Evolutionary conservation across 352 stramenopile genomes (phyloP), one percentile per base, ranked within the genome.

Genomic region (Halophytophthora batemanensis): DNA sequence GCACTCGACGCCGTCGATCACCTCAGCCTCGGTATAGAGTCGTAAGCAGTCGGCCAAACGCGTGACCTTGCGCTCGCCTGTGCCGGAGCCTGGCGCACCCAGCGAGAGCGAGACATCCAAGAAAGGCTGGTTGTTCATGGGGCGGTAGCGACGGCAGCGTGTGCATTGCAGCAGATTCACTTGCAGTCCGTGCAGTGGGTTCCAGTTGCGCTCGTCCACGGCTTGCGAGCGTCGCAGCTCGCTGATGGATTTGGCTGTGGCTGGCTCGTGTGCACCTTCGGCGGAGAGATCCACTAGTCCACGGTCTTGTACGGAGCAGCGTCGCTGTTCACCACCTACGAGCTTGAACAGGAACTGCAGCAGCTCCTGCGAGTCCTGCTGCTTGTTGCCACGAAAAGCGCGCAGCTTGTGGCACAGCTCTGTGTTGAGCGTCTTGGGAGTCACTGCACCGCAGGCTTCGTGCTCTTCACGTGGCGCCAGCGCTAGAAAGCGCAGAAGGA

Each of bases 321-420:
- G 50, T 39, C 71, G 69, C 49, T 90, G 80, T 25, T 90, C 80
- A 35, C 75, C 69, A 28, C 72, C 69, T n/a, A 95, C 75, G 12
- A 90, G 50, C 46, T 88, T 87, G 56, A 95, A 80, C n/a, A 93
- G 64, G 49, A 90, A 89, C 64, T 93, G 84, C 41, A 95, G 61
- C 19, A 95, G 63, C 57, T 95, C 84, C 57, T 95, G 82, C 28
- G 84, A 84, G 49, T 95, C 84, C 71, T 93, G 82, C 50, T 94
- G 79, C 55, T 90, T 89, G 54, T 89, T 88, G 46, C 79, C 80
- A 11, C 77, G 74, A 23, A 91, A 92, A 1, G 65, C 46, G 14
- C 56, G 50, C 15, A 92, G 53, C 31, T 77, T 82, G 40, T 57
- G 69, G 22, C 77, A 74, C 2, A 92, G 67, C 50, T 88, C 74